Percentiles rank a stretch among this genome's conserved stretches.
Evolutionary conservation across 352 stramenopile genomes (phyloP).

Genomic region (Phytophthora quininea): DNA sequence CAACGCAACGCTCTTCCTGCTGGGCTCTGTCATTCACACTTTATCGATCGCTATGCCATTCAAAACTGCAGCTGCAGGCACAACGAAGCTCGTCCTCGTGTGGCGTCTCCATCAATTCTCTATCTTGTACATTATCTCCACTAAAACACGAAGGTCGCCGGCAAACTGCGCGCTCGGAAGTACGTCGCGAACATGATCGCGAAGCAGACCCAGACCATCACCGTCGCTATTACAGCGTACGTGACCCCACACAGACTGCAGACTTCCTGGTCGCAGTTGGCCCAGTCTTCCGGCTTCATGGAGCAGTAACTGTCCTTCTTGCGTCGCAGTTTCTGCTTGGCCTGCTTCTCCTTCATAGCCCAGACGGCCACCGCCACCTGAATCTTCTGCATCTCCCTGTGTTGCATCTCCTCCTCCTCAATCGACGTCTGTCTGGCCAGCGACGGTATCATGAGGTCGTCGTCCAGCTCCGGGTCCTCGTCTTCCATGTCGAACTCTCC

Average conservation of each 20-base stretch:
- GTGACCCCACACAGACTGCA: slow-evolving; percentile 46
- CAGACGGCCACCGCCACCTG: slow-evolving; percentile 59
- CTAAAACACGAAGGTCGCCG: background rate
- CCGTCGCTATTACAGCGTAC: slow-evolving; percentile 56
- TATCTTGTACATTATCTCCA: background rate
- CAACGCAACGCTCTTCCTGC: too few relatives aligned
- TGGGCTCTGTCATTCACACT: too few relatives aligned
- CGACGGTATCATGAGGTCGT: slow-evolving; percentile 48
- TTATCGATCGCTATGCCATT: too few relatives aligned
- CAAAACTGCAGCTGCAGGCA: too few relatives aligned
- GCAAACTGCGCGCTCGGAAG: slow-evolving; percentile 15
- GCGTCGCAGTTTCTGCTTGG: slow-evolving; percentile 37
- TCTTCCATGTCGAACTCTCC: slow-evolving; percentile 39
- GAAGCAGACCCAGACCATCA: slow-evolving; percentile 56
- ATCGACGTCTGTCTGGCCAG: slow-evolving; percentile 47
- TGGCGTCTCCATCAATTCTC: too few relatives aligned
- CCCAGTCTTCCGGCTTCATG: slow-evolving; percentile 38
- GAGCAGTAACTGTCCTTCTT: slow-evolving; percentile 36
- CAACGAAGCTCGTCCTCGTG: too few relatives aligned
- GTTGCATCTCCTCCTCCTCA: slow-evolving; percentile 58
- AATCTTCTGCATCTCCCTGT: slow-evolving; percentile 58
- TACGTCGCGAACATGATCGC: slow-evolving; percentile 30
- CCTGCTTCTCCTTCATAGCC: slow-evolving; percentile 53
- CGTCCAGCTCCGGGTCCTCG: slow-evolving; percentile 44
- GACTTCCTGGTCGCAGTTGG: slow-evolving; percentile 50